Evolutionary conservation across 768 basidiomycete species (phyloP), one percentile per base, ranked within the genome.

Genomic region (Rossbeevera mucosa): DNA sequence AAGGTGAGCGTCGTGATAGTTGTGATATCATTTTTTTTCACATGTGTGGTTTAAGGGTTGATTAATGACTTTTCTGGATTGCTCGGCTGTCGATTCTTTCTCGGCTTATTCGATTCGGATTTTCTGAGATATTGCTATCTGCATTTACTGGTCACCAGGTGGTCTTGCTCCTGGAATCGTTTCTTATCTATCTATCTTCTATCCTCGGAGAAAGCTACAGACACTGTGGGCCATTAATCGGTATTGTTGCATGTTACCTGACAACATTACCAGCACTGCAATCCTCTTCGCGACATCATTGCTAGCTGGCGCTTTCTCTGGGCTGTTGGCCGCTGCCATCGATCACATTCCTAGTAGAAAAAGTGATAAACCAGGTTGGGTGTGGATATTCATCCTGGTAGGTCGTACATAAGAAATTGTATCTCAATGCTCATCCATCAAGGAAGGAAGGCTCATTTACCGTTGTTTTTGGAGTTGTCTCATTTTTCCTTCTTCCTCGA

Each of bases 391-490:
- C 55, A 78, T 80, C 36, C 40, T 80, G n/a, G 77, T 79, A 63
- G 2, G 65, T 53, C 1, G 5, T 42, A 38, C 8, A 24, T 4
- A 6, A 40, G 5, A 7, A 3, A 42, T 13, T 2, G 1, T 6
- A n/a, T 42, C 16, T 4, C 8, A 42, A 28, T 13, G 18, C 42
- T 54, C 12, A 59, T 33, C 4, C 7, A 1, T 30, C 16, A 29
- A 9, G 25, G 24, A 30, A 72, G 67, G 80, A 88, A 65, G 87
- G 87, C 1, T 66, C 77, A 2, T 80, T 88, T 65, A 86, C 85
- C 0, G 69, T 80, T 50, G 44, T 78, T 2, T 80, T 83, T 52
- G 88, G 85, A 6, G 26, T 78, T 3, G 26, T 64, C 2, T 72
- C 78, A 0, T 84, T 75, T 71, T 70, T 76, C 56, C 51, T 84